phyloP scores from a whole-genome alignment of 1,284 basidiomycete genomes.

The Boletus semigastroideus region DNA sequence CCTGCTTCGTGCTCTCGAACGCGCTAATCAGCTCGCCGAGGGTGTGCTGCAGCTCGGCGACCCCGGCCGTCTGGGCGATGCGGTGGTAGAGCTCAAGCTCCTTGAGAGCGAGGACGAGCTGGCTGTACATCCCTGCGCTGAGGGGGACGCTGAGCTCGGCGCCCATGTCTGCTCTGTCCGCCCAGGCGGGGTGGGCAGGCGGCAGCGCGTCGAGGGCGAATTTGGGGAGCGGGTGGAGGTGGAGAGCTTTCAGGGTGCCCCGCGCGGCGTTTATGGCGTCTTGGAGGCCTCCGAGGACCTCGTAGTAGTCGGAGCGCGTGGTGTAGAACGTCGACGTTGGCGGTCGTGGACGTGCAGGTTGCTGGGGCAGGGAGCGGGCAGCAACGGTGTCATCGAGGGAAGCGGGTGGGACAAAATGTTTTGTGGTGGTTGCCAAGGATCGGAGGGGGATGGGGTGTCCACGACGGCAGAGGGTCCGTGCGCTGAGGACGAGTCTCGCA shows the following conservation, averaged over 20 bases:
- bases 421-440: conserved; percentile 8
- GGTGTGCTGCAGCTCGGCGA: conserved; percentile 53
- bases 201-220: conserved; percentile 66
- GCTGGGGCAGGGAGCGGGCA: no score
- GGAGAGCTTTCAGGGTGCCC: conserved; percentile 58
- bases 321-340: conserved; percentile 83
- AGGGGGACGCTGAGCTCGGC: conserved; percentile 59
- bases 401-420: conserved; percentile 27
- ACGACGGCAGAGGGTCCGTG: conserved; percentile 9
- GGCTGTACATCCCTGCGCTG: conserved; percentile 72
- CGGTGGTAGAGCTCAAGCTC: conserved; percentile 72
- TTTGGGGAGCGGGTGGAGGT: conserved; percentile 76
- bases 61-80: conserved; percentile 66
- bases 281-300: conserved; percentile 71
- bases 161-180: conserved; percentile 59
- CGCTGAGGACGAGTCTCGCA: conserved; percentile 6
- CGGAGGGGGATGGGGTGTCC: neutral
- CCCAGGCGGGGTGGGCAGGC: conserved; percentile 66
- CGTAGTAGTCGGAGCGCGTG: conserved; percentile 77
- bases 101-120: conserved; percentile 63
- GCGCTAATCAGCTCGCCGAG: conserved; percentile 57
- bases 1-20: conserved; percentile 68
- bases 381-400: conserved; percentile 15
- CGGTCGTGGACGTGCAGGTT: conserved; percentile 34
- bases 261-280: conserved; percentile 61